Percentiles rank a stretch among this genome's conserved stretches.
Conservation (phyloP, 108 stramenopile genomes). For the Skeletonema costatum region DNA sequence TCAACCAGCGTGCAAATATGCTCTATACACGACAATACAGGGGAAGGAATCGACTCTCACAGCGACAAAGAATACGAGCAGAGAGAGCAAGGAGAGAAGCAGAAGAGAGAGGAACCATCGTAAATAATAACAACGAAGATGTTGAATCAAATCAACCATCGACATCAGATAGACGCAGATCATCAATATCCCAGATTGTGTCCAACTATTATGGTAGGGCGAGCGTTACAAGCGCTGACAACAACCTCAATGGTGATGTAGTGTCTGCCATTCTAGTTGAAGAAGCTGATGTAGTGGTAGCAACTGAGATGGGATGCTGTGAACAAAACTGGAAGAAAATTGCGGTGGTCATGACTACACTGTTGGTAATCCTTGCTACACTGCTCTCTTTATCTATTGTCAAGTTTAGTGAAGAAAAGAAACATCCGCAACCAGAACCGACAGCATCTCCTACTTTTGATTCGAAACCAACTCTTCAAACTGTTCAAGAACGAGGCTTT, state of each 20-base stretch:
- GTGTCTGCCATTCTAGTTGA: background rate
- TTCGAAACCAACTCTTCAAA: background rate
- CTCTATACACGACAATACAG: background rate
- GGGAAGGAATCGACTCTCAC: background rate
- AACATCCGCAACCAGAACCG: background rate
- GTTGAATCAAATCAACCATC: background rate
- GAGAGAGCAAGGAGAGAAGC: background rate
- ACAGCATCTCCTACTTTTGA: background rate
- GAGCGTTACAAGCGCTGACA: background rate
- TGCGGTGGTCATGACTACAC: background rate
- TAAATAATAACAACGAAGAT: background rate
- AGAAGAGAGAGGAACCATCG: background rate
- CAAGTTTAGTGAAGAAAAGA: background rate
- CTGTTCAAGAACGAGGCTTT: constrained; percentile 15
- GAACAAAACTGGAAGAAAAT: background rate
- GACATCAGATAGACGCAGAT: background rate
- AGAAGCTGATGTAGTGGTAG: background rate
- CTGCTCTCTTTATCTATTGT: background rate
- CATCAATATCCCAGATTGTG: background rate
- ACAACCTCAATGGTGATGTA: background rate
- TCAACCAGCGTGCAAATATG: background rate
- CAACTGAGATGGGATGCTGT: background rate
- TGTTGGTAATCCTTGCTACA: background rate
- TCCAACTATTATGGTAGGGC: background rate
- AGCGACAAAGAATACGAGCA: background rate